Conservation (phyloP, 2,329 filamentous ascomycete genomes). For the Nannizzia gypsea region DNA sequence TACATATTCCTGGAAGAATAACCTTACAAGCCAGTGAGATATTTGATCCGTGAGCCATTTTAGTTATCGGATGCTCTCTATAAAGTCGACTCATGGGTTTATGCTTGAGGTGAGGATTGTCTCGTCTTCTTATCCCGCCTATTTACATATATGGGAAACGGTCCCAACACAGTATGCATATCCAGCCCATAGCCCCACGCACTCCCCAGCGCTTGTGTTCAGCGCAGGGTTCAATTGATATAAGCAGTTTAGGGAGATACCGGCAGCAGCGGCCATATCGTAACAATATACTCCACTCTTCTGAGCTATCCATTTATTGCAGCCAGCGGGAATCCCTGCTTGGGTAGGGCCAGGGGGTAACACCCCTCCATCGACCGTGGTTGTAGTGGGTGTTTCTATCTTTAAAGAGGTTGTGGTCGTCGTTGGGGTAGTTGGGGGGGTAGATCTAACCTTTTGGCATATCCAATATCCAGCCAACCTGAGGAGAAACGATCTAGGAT, state of each 20-base stretch:
- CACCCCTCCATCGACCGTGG: background rate
- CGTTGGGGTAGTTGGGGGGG: too few relatives aligned
- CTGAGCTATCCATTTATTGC: background rate
- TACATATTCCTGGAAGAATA: too few relatives aligned
- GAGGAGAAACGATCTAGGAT: too few relatives aligned
- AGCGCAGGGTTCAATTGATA: constrained; percentile 7
- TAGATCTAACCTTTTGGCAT: too few relatives aligned
- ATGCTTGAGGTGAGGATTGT: too few relatives aligned
- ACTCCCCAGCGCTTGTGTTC: background rate
- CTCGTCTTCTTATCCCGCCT: too few relatives aligned
- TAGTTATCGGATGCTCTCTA: too few relatives aligned
- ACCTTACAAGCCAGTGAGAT: too few relatives aligned
- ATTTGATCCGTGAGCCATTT: too few relatives aligned
- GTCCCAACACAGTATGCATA: constrained; percentile 8
- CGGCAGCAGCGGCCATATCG: background rate
- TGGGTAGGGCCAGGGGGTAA: constrained; percentile 5
- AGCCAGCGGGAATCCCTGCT: background rate
- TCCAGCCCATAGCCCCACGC: background rate
- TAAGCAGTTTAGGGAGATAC: background rate
- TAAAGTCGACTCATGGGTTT: too few relatives aligned
- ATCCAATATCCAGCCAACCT: too few relatives aligned
- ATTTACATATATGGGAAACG: too few relatives aligned
- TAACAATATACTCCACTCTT: background rate
- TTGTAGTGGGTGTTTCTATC: background rate
- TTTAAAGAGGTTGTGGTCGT: constrained; percentile 23